phyloP scores from a whole-genome alignment of 2,329 filamentous ascomycete genomes.

The Verticillium nubilum region DNA sequence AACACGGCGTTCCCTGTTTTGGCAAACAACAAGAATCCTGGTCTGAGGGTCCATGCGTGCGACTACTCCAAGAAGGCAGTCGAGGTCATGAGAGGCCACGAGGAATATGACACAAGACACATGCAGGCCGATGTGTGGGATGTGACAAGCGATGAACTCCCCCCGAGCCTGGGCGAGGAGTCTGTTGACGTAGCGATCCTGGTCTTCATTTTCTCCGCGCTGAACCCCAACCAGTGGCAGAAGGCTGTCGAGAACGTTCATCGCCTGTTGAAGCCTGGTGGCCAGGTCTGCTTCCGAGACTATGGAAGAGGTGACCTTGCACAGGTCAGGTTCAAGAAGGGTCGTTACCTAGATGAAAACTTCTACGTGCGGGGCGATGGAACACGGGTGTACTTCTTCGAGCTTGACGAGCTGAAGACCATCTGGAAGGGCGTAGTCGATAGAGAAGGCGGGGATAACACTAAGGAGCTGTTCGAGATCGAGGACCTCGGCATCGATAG shows the following conservation, averaged over 20 bases:
- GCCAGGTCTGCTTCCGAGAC: constrained; percentile 91
- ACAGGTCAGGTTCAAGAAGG: constrained; percentile 95
- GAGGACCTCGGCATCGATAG: constrained; percentile 79
- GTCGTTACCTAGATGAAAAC: constrained; percentile 89
- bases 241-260: constrained; percentile 77
- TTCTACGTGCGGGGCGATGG: constrained; percentile 96
- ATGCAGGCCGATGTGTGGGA: constrained; percentile 97
- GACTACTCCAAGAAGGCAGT: constrained; percentile 96
- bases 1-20: constrained; percentile 95
- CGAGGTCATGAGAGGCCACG: constrained; percentile 79
- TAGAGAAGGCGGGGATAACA: constrained; percentile 17
- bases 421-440: constrained; percentile 63
- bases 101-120: constrained; percentile 63
- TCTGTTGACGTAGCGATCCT: constrained; percentile 88
- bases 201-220: constrained; percentile 95
- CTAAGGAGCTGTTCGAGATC: constrained; percentile 56
- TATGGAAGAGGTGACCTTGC: constrained; percentile 94
- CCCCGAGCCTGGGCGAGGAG: constrained; percentile 69
- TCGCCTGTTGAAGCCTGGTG: constrained; percentile 81
- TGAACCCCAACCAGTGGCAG: constrained; percentile 80
- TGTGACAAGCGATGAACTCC: constrained; percentile 65
- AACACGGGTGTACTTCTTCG: constrained; percentile 96
- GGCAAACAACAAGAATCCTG: constrained; percentile 73
- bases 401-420: constrained; percentile 69
- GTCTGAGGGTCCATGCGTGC: constrained; percentile 83